Percentiles rank a stretch among this genome's conserved stretches.
Conservation (phyloP, 2,329 filamentous ascomycete species). For the Hypoxylon rubiginosum region DNA sequence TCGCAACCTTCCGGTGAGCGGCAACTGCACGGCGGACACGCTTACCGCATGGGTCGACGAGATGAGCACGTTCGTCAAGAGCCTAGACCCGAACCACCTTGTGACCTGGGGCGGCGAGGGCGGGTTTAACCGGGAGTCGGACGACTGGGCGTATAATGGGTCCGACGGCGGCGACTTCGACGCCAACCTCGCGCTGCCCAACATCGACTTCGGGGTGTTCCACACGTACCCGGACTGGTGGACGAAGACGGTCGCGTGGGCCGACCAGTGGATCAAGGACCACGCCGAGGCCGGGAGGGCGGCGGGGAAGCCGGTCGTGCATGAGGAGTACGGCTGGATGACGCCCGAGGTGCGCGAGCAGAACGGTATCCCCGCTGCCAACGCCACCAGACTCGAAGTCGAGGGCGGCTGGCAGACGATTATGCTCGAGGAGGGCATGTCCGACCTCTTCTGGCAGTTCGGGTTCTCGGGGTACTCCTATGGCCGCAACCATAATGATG, state of each 20-base stretch:
- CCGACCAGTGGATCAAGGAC: constrained; percentile 67
- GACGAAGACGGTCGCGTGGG: constrained; percentile 66
- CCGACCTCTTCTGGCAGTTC: constrained; percentile 70
- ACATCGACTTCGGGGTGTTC: constrained; percentile 68
- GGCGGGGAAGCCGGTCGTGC: constrained; percentile 65
- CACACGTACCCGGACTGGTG: constrained; percentile 70
- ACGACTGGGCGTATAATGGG: constrained; percentile 62
- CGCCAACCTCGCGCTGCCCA: constrained; percentile 60
- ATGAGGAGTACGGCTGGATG: constrained; percentile 69
- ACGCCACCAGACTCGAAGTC: constrained; percentile 60
- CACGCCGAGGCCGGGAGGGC: constrained; percentile 60
- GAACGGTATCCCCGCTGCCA: constrained; percentile 59
- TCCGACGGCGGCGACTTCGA: constrained; percentile 68
- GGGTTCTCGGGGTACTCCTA: constrained; percentile 66
- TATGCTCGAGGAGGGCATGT: constrained; percentile 60
- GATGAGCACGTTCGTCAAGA: constrained; percentile 68
- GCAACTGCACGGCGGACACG: constrained; percentile 57
- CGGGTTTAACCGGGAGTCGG: constrained; percentile 62
- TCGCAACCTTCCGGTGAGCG: constrained; percentile 61
- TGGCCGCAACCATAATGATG: constrained; percentile 67
- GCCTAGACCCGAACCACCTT: constrained; percentile 64
- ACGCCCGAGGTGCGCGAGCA: constrained; percentile 62
- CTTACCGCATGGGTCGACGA: constrained; percentile 65
- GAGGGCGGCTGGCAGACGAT: constrained; percentile 65
- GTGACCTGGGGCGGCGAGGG: constrained; percentile 72